Percentiles rank a stretch among this genome's conserved stretches.
Conservation (phyloP, 805 yeast genomes). For the Kodamaea kaohsiungensis region DNA sequence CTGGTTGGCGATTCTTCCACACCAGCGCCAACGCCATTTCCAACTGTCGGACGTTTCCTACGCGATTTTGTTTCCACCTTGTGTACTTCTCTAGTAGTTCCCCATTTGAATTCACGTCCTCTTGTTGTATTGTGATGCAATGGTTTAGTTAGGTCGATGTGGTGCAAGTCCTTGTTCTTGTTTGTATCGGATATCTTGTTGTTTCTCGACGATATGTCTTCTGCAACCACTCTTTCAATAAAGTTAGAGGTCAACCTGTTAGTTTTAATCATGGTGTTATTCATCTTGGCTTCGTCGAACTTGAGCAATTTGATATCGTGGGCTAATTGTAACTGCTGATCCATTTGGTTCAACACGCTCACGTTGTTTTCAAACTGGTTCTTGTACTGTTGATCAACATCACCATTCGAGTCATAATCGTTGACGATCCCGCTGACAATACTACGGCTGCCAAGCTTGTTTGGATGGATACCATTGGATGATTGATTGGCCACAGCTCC, state of each 20-base stretch:
- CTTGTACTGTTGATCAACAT: constrained; percentile 12
- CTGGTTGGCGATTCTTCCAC: constrained; percentile 9
- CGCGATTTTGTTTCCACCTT: constrained; percentile 16
- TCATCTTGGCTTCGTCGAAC: constrained; percentile 16
- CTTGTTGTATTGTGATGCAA: constrained; percentile 25
- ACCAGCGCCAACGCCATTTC: neutral
- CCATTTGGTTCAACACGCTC: constrained; percentile 14
- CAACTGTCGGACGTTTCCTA: constrained; percentile 10
- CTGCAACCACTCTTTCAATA: constrained; percentile 38
- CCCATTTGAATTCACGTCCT: constrained; percentile 31
- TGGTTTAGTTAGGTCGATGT: constrained; percentile 16
- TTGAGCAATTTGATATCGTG: constrained; percentile 14
- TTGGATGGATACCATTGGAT: neutral
- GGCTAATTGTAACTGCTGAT: constrained; percentile 15
- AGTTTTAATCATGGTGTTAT: constrained; percentile 18
- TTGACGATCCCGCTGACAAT: constrained; percentile 2
- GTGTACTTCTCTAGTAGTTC: constrained; percentile 24
- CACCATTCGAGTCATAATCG: constrained; percentile 1
- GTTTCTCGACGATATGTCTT: constrained; percentile 30
- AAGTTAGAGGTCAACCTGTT: constrained; percentile 30
- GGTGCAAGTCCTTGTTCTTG: constrained; percentile 22
- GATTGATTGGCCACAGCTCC: neutral
- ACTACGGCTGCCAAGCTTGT: neutral
- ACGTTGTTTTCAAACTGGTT: constrained; percentile 14
- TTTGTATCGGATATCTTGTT: constrained; percentile 20